Percentiles rank a stretch among this genome's conserved stretches.
Evolutionary conservation across 345 rosid genomes (phyloP).

Genomic region (Populus nigra): DNA sequence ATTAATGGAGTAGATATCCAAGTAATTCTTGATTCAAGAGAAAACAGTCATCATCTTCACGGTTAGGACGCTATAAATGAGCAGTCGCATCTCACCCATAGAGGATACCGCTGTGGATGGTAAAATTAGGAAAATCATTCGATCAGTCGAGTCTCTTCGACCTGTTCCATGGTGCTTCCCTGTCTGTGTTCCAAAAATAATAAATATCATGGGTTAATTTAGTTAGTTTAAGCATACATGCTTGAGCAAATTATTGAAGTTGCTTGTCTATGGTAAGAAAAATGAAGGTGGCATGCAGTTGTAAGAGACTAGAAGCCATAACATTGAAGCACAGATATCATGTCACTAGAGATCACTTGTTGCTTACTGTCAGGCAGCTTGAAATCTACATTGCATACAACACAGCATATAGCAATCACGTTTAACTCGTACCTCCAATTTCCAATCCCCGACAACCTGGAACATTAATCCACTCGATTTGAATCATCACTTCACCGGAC

Average conservation of each 20-base stretch:
- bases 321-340: neutral
- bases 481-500: slow-evolving; percentile 26
- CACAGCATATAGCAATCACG: neutral
- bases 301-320: neutral
- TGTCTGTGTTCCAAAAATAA: neutral
- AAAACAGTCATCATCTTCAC: neutral
- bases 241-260: neutral
- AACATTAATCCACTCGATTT: slow-evolving; percentile 28
- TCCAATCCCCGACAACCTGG: slow-evolving; percentile 27
- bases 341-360: neutral
- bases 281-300: neutral
- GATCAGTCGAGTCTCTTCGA: neutral
- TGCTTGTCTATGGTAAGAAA: neutral
- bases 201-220: neutral
- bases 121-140: neutral
- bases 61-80: neutral
- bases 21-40: neutral
- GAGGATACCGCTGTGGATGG: neutral
- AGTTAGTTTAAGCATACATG: neutral
- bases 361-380: neutral
- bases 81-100: neutral
- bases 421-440: slow-evolving; percentile 20
- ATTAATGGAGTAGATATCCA: neutral
- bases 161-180: neutral
- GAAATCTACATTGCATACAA: neutral